Percentiles rank a stretch among this genome's conserved stretches.
Conservation (phyloP, 2,329 filamentous ascomycete genomes). For the Diaporthe amygdali region DNA sequence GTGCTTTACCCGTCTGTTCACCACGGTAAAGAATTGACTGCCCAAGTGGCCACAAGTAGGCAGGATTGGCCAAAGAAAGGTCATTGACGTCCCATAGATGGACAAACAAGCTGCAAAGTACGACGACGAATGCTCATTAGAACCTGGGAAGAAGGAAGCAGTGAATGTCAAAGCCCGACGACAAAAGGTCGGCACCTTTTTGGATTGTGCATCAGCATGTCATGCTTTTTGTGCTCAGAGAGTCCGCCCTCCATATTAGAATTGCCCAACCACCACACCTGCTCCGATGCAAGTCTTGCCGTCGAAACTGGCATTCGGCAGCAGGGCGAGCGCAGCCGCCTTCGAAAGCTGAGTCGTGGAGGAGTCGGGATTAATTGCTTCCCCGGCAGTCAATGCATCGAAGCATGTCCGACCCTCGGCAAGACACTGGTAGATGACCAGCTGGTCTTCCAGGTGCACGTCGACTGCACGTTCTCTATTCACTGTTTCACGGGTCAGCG, state of each 20-base stretch:
- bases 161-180: neutral
- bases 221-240: neutral
- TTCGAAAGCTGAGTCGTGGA: conserved; percentile 13
- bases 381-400: conserved; percentile 28
- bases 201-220: neutral
- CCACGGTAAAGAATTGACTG: neutral
- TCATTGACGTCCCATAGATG: neutral
- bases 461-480: conserved; percentile 54
- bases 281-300: conserved; percentile 19
- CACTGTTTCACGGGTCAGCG: conserved; percentile 28
- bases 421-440: conserved; percentile 65
- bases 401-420: conserved; percentile 59
- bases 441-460: conserved; percentile 64
- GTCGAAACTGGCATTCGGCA: conserved; percentile 5
- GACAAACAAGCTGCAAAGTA: neutral
- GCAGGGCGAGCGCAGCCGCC: conserved; percentile 3
- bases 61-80: neutral
- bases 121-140: neutral
- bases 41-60: too few relatives aligned
- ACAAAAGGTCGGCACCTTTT: neutral
- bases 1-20: too few relatives aligned
- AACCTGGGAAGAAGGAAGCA: neutral
- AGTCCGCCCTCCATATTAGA: neutral
- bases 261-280: neutral
- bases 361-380: neutral